A percentile compares a stretch with the other conserved stretches of the same genome.
Evolutionary conservation across 352 stramenopile species (phyloP).

Genomic region (Thalassiosira livingstoniorum): DNA sequence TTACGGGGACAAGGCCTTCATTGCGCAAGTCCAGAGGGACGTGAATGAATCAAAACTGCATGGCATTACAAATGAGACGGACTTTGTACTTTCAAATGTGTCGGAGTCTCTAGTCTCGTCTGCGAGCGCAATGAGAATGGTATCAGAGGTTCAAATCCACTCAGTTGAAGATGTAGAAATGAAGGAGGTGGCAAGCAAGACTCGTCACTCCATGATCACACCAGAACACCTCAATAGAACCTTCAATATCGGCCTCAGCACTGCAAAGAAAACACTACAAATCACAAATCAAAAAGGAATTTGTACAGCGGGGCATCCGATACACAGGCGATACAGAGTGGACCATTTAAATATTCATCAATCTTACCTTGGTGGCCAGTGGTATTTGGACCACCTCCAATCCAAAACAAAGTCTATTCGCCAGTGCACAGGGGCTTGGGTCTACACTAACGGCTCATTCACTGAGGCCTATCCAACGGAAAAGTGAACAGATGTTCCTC

Average conservation of each 20-base stretch:
- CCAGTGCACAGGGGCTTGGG: slow-evolving; percentile 7
- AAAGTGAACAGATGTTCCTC: background rate
- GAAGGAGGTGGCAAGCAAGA: background rate
- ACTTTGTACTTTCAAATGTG: background rate
- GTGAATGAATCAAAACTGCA: background rate
- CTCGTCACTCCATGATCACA: slow-evolving; percentile 1
- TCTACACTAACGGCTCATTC: slow-evolving; percentile 12
- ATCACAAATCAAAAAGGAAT: slow-evolving; percentile 19
- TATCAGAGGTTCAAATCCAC: background rate
- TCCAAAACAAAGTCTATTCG: background rate
- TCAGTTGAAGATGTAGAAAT: background rate
- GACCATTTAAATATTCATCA: slow-evolving; percentile 9
- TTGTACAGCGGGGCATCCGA: slow-evolving; percentile 1
- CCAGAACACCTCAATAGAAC: background rate
- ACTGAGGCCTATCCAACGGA: slow-evolving; percentile 2
- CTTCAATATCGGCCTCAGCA: slow-evolving; percentile 7
- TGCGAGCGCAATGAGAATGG: background rate
- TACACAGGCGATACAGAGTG: slow-evolving; percentile 6
- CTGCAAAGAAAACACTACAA: background rate
- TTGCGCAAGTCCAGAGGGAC: background rate
- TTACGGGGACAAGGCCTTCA: background rate
- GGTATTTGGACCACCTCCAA: background rate
- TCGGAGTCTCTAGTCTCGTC: background rate
- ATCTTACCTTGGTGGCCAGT: background rate
- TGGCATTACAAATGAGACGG: background rate